Evolutionary conservation across 768 basidiomycete species (phyloP), one percentile per base, ranked within the genome.

Genomic region (Punctularia strigosozonata): DNA sequence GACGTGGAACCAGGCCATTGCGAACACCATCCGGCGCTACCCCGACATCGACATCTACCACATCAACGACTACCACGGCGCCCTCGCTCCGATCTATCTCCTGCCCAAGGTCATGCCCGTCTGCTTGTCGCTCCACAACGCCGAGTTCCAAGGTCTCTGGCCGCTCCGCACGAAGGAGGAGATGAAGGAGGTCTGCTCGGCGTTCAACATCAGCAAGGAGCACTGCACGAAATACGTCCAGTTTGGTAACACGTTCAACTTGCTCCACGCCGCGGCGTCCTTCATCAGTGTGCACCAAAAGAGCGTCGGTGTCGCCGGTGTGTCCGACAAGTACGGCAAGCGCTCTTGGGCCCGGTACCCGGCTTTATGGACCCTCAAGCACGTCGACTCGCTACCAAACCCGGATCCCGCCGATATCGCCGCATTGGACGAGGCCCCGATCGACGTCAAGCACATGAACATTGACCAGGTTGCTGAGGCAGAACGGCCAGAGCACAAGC

Each of bases 131-230:
- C 70, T 95, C 24, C 91, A 95, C 68, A 95, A 95, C 49, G 91
- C 91, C 52, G 91, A 95, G 59, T 95, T 95, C 72, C 91, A 95
- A 56, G 91, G 91, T 62, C 72, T 92, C 19, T 94, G 91, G 91
- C 86, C 91, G 5, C 71, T 95, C 19, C 82, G 91, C 33, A 95
- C 91, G 25, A 94, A 94, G 65, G 90, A 92, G 54, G 91, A 95
- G 58, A 91, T 92, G 89, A 92, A 89, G 65, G 91, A 95, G 58
- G 91, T 95, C 34, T 95, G 91, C 57, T 92, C 91, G 3, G 91
- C 91, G 3, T 95, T 95, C 73, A 94, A 94, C 60, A 86, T 95
- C 58, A 84, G 84, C 67, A 94, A 94, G 61, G 90, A 92, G 53
- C 71, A 88, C 52, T 95, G 91, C 66, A 87, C 82, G 38, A 92